Base-by-base conservation (phyloP, 225 moss, liverwort and hornwort genomes). In the Polytrichum formosum region DNA sequence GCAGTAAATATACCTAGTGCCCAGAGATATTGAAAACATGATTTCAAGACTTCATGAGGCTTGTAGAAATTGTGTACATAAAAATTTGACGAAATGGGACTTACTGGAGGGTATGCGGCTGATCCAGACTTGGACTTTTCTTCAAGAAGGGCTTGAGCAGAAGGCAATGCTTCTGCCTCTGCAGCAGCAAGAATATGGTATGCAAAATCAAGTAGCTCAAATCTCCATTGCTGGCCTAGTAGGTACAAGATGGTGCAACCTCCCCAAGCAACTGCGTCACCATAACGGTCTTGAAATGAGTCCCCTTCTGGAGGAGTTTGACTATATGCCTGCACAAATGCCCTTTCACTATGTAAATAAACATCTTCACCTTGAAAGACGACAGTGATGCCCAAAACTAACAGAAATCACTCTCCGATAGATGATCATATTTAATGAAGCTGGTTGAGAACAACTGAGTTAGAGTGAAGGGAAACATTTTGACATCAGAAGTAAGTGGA, bases 251-350 rank as follows among this genome's bases (percentile, higher is more conserved):
- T 71, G 54, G 96, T 89, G 77, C 96, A 96, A 74, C 96, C 96
- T 56, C 96, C 96, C 96, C 93, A 96, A 56, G 96, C 85, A 61
- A 96, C 90, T 71, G 91, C 91, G 72, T 96, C 96, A 64, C 96
- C 96, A 69, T 90, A 93, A 71, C 85, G 83, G 72, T 91, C 91
- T 78, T 90, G 87, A 81, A 93, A 93, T 21, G 90, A 82, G 62
- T 93, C 93, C 6, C 84, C 90, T 70, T 96, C 96, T 55, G 75
- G 77, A 7, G 86, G 80, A 64, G 74, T 77, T 65, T 82, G 79
- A 71, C 80, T 83, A 62, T 86, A 83, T 26, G 82, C 86, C 86
- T 86, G 77, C 64, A 72, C 56, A 73, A 25, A 33, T 10, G 17
- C 64, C 46, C 46, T 46, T 46, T 46, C 13, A 46, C 13, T 3